A percentile compares a stretch with the other conserved stretches of the same genome.
These are phyloP conservation scores for Sclerotinia subarctica DNA, from an alignment of 2,329 filamentous ascomycete species.

Conservation along the genomic window DNA sequence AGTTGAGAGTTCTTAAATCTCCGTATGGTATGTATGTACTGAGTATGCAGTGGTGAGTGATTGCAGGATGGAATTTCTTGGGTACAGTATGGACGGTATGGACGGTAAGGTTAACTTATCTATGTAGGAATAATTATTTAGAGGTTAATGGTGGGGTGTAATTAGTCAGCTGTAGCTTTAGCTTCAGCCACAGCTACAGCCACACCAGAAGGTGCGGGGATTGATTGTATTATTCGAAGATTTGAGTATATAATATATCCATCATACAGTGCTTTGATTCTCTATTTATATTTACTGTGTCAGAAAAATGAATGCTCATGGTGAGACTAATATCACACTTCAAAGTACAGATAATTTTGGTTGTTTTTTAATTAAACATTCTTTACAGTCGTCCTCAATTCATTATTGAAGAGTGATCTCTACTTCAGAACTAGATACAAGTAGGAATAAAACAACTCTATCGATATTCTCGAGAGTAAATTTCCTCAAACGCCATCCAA, in stretches of 20 bases:
- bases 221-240: no score
- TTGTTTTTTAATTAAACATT: neutral
- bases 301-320: no score
- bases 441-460: conserved; percentile 24
- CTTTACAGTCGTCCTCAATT: no score
- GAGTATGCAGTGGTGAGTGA: neutral
- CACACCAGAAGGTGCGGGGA: no score
- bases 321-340: neutral
- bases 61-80: neutral
- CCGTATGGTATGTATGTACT: neutral
- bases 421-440: neutral
- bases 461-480: conserved; percentile 31
- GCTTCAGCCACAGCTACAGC: no score
- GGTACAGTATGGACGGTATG: no score
- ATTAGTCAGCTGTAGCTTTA: neutral
- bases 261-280: no score
- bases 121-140: neutral
- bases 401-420: neutral
- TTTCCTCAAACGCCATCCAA: conserved; percentile 15
- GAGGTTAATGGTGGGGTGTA: neutral
- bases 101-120: no score
- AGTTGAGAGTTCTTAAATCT: neutral
- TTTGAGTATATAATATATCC: no score
- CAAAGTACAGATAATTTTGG: neutral
- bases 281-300: no score